These are phyloP conservation scores for Cyberlindnera saturnus DNA, from an alignment of 805 yeast species.

Conservation along the genomic window DNA sequence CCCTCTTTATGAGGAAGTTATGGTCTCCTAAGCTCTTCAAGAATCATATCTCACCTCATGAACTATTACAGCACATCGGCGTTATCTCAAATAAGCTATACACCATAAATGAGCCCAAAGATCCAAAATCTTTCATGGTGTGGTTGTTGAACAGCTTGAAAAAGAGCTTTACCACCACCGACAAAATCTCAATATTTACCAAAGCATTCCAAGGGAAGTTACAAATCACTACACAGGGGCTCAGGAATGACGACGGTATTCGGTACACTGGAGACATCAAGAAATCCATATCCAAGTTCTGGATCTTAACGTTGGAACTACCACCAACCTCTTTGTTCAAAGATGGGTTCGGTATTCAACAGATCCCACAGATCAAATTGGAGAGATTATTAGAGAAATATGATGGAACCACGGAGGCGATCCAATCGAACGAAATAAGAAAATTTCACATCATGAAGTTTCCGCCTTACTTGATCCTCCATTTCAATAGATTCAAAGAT, in stretches of 20 bases:
- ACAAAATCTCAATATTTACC: slow-evolving; percentile 23
- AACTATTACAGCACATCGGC: slow-evolving; percentile 46
- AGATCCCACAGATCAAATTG: slow-evolving; percentile 48
- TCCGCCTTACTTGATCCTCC: slow-evolving; percentile 53
- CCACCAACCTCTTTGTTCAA: slow-evolving; percentile 55
- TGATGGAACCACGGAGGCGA: slow-evolving; percentile 27
- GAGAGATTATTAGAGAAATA: slow-evolving; percentile 38
- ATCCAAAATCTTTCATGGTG: slow-evolving; percentile 51
- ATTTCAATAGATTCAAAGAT: slow-evolving; percentile 47
- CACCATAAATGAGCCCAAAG: slow-evolving; percentile 31
- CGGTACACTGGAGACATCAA: slow-evolving; percentile 9
- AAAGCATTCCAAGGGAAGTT: slow-evolving; percentile 51
- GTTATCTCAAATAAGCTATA: slow-evolving; percentile 38
- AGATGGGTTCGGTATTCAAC: slow-evolving; percentile 37
- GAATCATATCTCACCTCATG: slow-evolving; percentile 63
- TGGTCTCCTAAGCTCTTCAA: slow-evolving; percentile 61
- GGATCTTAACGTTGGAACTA: slow-evolving; percentile 52
- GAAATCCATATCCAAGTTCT: slow-evolving; percentile 30
- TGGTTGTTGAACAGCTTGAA: slow-evolving; percentile 54
- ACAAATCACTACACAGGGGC: slow-evolving; percentile 13
- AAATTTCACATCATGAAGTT: slow-evolving; percentile 33
- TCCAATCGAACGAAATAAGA: slow-evolving; percentile 28
- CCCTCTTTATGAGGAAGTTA: slow-evolving; percentile 45
- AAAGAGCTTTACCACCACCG: slow-evolving; percentile 11
- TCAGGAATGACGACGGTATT: not conserved